Evolutionary conservation across 1,139 yeast species (phyloP).

Genomic region (Kluyveromyces marxianus): DNA sequence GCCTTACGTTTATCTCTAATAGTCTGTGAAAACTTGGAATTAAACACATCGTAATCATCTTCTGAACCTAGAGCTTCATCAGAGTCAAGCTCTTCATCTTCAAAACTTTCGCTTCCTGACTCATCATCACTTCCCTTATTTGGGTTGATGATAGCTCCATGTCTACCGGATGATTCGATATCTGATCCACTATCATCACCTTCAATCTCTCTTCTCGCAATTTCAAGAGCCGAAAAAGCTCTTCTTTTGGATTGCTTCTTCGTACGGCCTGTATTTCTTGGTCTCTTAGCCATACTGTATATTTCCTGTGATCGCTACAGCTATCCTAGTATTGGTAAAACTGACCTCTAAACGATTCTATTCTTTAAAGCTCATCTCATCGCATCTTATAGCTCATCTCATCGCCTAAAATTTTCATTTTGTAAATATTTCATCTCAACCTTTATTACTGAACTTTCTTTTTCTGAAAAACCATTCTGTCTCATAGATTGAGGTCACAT

Average conservation of each 20-base stretch:
- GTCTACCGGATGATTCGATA: slow-evolving; percentile 28
- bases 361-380: not conserved
- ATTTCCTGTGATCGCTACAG: not conserved
- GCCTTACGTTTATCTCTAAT: slow-evolving; percentile 46
- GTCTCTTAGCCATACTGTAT: slow-evolving; percentile 27
- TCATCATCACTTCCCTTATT: slow-evolving; percentile 32
- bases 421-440: not conserved
- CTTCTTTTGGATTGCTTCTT: slow-evolving; percentile 28
- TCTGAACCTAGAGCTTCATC: slow-evolving; percentile 74
- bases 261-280: slow-evolving; percentile 23
- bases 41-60: slow-evolving; percentile 62
- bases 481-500: too few relatives aligned
- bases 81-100: slow-evolving; percentile 67
- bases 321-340: not conserved
- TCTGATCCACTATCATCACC: slow-evolving; percentile 32
- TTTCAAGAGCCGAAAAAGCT: slow-evolving; percentile 43
- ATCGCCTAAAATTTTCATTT: slow-evolving; percentile 14
- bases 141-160: slow-evolving; percentile 35
- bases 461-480: not conserved
- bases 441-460: not conserved
- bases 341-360: not conserved
- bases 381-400: slow-evolving; percentile 14
- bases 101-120: slow-evolving; percentile 40
- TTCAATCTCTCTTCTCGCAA: slow-evolving; percentile 37
- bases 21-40: slow-evolving; percentile 61